Conservation (phyloP, 176 grass and related monocot species). For the Zizania latifolia region DNA sequence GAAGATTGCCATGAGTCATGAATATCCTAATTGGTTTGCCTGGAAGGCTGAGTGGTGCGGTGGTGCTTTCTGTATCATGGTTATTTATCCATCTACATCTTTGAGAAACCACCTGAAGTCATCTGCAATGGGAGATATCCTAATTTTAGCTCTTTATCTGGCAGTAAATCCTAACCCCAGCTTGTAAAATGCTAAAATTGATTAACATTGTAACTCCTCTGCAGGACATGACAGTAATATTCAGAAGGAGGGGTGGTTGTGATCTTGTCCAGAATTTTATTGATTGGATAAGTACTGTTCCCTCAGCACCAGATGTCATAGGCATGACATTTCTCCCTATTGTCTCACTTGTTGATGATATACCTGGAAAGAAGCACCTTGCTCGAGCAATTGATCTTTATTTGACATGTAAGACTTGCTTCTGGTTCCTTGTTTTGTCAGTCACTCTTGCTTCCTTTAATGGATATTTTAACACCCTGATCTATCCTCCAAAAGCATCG, state of each 20-base stretch:
- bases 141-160: background rate
- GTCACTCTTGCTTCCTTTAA: background rate
- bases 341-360: constrained; percentile 70
- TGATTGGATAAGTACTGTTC: constrained; percentile 71
- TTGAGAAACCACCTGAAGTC: background rate
- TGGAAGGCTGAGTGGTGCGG: background rate
- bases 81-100: background rate
- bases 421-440: constrained; percentile 11
- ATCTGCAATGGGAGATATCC: background rate
- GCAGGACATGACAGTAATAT: constrained; percentile 98
- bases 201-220: constrained; percentile 11
- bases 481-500: background rate
- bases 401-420: constrained; percentile 67
- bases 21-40: background rate
- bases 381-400: constrained; percentile 87
- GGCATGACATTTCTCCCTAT: constrained; percentile 89
- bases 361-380: constrained; percentile 71
- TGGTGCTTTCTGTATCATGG: background rate
- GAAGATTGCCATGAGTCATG: background rate
- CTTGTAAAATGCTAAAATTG: background rate
- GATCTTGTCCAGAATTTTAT: constrained; percentile 89
- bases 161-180: background rate
- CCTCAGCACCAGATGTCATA: constrained; percentile 90
- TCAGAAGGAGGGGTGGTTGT: constrained; percentile 93
- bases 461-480: background rate